Evolutionary conservation across 1,284 basidiomycete species (phyloP).

Genomic region (Sporisorium sorghi): DNA sequence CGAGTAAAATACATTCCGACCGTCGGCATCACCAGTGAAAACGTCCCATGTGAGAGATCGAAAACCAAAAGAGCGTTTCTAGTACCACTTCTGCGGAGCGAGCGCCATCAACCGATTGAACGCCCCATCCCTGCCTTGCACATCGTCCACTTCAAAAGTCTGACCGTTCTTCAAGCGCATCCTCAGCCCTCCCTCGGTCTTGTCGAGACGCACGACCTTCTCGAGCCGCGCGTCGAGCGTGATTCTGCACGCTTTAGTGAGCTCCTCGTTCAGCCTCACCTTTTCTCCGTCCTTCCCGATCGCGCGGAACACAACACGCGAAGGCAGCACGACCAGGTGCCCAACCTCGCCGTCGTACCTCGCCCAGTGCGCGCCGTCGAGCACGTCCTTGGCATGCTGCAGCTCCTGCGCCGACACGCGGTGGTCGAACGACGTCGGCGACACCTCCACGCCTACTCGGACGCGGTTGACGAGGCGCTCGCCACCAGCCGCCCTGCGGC

Average conservation of each 20-base stretch:
- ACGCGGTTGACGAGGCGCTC: conserved; percentile 30
- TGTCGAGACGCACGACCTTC: conserved; percentile 24
- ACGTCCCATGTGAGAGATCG: conserved; percentile 7
- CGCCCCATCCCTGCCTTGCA: conserved; percentile 28
- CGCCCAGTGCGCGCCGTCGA: conserved; percentile 25
- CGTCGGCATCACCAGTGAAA: not conserved
- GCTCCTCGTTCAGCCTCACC: conserved; percentile 17
- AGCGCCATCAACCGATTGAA: conserved; percentile 40
- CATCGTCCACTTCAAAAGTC: conserved; percentile 11
- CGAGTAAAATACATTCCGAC: not conserved
- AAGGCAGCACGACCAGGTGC: conserved; percentile 26
- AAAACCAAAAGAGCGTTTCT: not conserved
- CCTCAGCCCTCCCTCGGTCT: conserved; percentile 13
- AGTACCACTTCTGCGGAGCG: conserved; percentile 41
- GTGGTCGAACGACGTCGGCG: conserved; percentile 33
- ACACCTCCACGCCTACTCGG: not conserved
- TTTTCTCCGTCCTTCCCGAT: conserved; percentile 1
- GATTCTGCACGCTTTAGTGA: conserved; percentile 20
- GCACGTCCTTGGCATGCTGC: conserved; percentile 21
- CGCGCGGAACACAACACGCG: conserved; percentile 32
- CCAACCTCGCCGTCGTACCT: conserved; percentile 8
- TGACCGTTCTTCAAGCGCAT: conserved; percentile 35
- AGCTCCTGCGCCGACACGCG: conserved; percentile 28
- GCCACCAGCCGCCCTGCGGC: conserved; percentile 42
- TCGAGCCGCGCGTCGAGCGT: conserved; percentile 32